Evolutionary conservation across 306 rosid species (phyloP).

Genomic region (Lathyrus aphaca): DNA sequence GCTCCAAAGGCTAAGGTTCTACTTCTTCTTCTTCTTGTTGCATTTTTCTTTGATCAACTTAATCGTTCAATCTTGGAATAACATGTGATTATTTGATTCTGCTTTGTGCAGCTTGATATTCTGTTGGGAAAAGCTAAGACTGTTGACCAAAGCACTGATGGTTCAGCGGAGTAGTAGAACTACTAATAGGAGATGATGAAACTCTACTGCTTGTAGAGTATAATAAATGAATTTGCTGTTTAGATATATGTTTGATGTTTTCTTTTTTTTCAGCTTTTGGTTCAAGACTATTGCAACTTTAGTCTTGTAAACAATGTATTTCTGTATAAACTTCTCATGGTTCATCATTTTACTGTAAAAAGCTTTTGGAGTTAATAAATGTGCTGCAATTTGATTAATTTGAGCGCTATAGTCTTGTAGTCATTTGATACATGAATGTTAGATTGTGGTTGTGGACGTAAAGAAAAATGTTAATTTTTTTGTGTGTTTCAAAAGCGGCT

Average conservation of each 20-base stretch:
- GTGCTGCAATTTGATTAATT: neutral
- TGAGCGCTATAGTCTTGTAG: neutral
- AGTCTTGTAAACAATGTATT: slow-evolving; percentile 16
- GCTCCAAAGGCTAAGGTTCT: slow-evolving; percentile 68
- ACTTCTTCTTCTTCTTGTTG: neutral
- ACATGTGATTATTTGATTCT: slow-evolving; percentile 4
- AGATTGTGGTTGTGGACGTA: neutral
- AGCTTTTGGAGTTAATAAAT: neutral
- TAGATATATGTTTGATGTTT: slow-evolving; percentile 18
- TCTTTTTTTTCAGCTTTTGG: neutral
- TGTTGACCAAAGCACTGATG: slow-evolving; percentile 36
- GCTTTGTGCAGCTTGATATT: slow-evolving; percentile 55
- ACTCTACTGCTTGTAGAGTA: slow-evolving; percentile 30
- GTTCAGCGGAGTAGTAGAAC: slow-evolving; percentile 16
- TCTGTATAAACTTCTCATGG: neutral
- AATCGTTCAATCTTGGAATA: neutral
- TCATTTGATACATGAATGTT: neutral
- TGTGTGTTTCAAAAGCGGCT: no score
- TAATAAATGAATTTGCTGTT: slow-evolving; percentile 18
- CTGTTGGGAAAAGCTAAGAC: slow-evolving; percentile 49
- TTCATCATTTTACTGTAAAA: slow-evolving; percentile 26
- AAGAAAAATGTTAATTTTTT: neutral
- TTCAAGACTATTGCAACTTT: neutral
- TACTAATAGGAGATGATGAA: slow-evolving; percentile 17
- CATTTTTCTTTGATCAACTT: slow-evolving; percentile 10